These are phyloP conservation scores for Sclerotiophoma versabilis DNA, from an alignment of 2,329 filamentous ascomycete species.

Conservation along the genomic window DNA sequence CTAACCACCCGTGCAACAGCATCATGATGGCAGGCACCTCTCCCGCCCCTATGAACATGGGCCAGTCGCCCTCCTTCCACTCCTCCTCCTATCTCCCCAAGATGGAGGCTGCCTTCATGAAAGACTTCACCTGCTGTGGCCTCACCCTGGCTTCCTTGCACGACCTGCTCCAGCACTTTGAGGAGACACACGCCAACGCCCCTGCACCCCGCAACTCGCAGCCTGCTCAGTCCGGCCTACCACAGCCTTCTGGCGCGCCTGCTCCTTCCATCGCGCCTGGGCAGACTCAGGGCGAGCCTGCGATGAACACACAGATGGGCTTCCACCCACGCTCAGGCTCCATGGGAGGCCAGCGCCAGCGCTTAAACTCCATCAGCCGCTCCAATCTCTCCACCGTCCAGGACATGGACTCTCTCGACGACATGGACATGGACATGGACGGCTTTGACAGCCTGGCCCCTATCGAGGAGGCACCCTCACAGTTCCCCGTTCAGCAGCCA, in stretches of 20 bases:
- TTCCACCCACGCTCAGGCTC: constrained; percentile 52
- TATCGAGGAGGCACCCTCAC: constrained; percentile 73
- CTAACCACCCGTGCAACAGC: constrained; percentile 58
- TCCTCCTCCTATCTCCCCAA: constrained; percentile 96
- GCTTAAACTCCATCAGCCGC: constrained; percentile 50
- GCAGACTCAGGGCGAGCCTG: constrained; percentile 52
- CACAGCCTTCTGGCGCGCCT: constrained; percentile 36
- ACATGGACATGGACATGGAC: constrained; percentile 96
- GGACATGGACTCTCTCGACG: constrained; percentile 83
- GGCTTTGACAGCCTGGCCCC: constrained; percentile 76
- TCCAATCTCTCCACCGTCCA: constrained; percentile 53
- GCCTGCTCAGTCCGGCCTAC: constrained; percentile 54
- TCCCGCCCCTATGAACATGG: constrained; percentile 72
- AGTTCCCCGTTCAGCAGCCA: constrained; percentile 62
- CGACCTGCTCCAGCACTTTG: constrained; percentile 94
- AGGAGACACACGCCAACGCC: constrained; percentile 87
- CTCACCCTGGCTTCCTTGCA: constrained; percentile 89
- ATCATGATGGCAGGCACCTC: constrained; percentile 96
- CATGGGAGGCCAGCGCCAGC: constrained; percentile 46
- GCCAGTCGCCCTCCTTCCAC: constrained; percentile 93
- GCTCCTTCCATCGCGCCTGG: constrained; percentile 51
- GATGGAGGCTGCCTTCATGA: constrained; percentile 96
- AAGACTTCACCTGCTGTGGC: constrained; percentile 94
- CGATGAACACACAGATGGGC: constrained; percentile 47
- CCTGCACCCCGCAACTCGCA: constrained; percentile 60